Conservation (phyloP, 495 filamentous ascomycete genomes). For the Penicillium odoratum region DNA sequence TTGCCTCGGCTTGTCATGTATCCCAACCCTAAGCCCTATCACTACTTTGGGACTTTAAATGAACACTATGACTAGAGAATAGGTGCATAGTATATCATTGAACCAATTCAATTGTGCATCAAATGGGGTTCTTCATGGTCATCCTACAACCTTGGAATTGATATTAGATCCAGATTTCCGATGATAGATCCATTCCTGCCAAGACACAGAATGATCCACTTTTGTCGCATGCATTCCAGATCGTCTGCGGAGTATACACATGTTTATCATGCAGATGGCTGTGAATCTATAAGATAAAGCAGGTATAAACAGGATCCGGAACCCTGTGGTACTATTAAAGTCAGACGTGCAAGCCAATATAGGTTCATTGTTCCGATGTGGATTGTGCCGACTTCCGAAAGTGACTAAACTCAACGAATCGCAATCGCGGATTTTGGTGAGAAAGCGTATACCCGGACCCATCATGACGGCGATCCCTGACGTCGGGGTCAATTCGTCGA, state of each 20-base stretch:
- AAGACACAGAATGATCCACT: not conserved
- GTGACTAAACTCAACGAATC: constrained; percentile 1
- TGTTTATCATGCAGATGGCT: not conserved
- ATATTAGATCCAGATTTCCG: not conserved
- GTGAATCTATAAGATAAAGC: not conserved
- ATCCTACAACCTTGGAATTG: not conserved
- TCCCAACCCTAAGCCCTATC: constrained; percentile 24
- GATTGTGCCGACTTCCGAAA: constrained; percentile 1
- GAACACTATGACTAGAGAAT: not conserved
- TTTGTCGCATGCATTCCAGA: not conserved
- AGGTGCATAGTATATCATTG: too few species aligned
- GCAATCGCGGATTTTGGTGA: not conserved
- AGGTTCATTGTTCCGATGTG: not conserved
- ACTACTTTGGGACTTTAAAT: constrained; percentile 5
- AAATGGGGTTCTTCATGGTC: too few species aligned
- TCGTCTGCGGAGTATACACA: not conserved
- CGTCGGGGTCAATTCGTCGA: not conserved
- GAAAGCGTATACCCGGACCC: constrained; percentile 1
- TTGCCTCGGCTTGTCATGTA: constrained; percentile 16
- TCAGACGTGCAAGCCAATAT: not conserved
- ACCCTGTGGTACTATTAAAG: not conserved
- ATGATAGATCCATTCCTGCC: not conserved
- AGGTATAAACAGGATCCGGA: not conserved
- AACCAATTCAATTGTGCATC: too few species aligned
- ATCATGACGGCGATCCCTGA: not conserved